Conservation (phyloP, 805 yeast species). For the Clavispora santaluciae region DNA sequence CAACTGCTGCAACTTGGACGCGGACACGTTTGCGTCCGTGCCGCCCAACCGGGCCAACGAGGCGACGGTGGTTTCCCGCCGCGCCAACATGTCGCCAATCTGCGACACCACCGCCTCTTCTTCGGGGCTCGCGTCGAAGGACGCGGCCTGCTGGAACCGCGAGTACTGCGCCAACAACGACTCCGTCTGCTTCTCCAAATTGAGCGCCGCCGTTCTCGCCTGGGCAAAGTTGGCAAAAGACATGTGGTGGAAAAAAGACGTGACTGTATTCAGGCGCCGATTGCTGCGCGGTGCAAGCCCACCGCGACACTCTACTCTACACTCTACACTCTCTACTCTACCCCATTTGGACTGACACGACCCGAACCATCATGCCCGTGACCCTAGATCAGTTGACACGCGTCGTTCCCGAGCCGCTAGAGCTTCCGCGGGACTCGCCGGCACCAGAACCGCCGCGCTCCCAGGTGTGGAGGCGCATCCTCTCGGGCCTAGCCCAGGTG, state of each 20-base stretch:
- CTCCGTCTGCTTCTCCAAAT: conserved; percentile 71
- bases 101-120: conserved; percentile 22
- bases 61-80: conserved; percentile 50
- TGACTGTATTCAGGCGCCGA: not conserved
- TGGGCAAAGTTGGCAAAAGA: conserved; percentile 49
- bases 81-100: conserved; percentile 23
- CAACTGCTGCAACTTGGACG: conserved; percentile 75
- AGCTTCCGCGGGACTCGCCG: conserved; percentile 1
- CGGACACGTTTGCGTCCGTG: conserved; percentile 46
- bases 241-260: conserved; percentile 5
- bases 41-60: conserved; percentile 53
- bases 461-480: conserved; percentile 4
- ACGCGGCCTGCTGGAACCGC: conserved; percentile 22
- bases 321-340: too few species aligned
- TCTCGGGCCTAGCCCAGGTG: conserved; percentile 14
- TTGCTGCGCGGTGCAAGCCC: not conserved
- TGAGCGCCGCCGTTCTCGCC: conserved; percentile 61
- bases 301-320: too few species aligned
- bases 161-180: conserved; percentile 40
- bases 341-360: not conserved
- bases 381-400: conserved; percentile 5
- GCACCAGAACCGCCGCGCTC: not conserved
- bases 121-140: conserved; percentile 18
- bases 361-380: not conserved
- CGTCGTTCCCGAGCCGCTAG: conserved; percentile 13